A percentile compares a stretch with the other conserved stretches of the same genome.
Conservation (phyloP, 441 rosid species). For the Omphalea diandra region DNA sequence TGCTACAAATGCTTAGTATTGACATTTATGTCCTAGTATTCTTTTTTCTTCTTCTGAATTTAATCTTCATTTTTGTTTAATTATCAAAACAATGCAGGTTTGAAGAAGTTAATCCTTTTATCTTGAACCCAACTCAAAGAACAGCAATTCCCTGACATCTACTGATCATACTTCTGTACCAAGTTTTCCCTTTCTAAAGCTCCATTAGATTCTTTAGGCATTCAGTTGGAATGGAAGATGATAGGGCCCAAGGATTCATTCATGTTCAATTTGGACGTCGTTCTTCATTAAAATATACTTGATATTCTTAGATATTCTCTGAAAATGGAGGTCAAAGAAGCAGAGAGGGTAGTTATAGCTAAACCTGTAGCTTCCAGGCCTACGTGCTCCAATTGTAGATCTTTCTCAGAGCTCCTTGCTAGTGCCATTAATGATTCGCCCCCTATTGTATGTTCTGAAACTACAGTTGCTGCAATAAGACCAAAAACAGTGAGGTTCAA, state of each 20-base stretch:
- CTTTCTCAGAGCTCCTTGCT: slow-evolving; percentile 73
- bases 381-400: slow-evolving; percentile 47
- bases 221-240: background rate
- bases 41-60: background rate
- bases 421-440: slow-evolving; percentile 55
- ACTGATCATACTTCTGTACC: background rate
- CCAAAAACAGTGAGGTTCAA: slow-evolving; percentile 74
- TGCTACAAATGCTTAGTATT: slow-evolving; percentile 6
- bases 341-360: slow-evolving; percentile 56
- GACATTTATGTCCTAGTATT: background rate
- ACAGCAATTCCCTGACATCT: background rate
- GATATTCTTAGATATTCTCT: slow-evolving; percentile 1
- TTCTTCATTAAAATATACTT: slow-evolving; percentile 14
- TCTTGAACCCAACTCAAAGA: background rate
- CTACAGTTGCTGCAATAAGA: slow-evolving; percentile 58
- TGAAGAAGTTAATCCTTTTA: slow-evolving; percentile 3
- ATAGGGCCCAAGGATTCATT: background rate
- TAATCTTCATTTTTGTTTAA: slow-evolving; percentile 2
- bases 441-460: slow-evolving; percentile 34
- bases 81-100: slow-evolving; percentile 17
- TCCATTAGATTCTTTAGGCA: background rate
- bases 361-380: slow-evolving; percentile 95
- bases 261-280: background rate
- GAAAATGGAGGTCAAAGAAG: slow-evolving; percentile 71
- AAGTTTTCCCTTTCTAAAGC: background rate